These are phyloP conservation scores for Mycena belliarum DNA, from an alignment of 768 basidiomycete genomes.

Conservation along the genomic window DNA sequence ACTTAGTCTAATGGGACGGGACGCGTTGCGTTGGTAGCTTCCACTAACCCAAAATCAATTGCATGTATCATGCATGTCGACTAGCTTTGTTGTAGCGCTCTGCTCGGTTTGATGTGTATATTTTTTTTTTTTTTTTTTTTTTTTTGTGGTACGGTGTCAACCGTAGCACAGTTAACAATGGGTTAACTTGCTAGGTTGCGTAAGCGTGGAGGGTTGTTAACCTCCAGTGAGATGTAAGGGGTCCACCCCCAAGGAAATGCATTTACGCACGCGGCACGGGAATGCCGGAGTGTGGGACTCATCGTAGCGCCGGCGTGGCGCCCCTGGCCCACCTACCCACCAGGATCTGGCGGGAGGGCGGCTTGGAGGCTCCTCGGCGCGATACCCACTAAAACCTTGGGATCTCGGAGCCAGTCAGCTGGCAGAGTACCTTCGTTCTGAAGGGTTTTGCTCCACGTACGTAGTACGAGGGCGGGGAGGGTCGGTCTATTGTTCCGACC, in stretches of 20 bases:
- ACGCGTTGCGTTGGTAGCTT: no score
- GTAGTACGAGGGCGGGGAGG: not conserved
- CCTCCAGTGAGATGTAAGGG: not conserved
- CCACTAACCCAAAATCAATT: no score
- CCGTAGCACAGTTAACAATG: not conserved
- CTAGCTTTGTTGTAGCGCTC: no score
- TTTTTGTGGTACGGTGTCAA: not conserved
- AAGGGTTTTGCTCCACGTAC: not conserved
- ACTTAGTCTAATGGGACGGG: no score
- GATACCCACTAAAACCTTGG: not conserved
- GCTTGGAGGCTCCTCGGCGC: no score
- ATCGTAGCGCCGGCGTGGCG: no score
- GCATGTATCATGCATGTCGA: no score
- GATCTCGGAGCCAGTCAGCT: not conserved
- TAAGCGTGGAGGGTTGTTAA: not conserved
- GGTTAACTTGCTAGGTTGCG: not conserved
- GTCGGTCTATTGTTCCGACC: not conserved
- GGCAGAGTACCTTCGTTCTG: not conserved
- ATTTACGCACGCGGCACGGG: not conserved
- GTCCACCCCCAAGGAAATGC: not conserved
- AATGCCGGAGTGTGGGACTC: not conserved
- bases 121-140: not conserved
- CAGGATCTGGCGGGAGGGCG: no score
- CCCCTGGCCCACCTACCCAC: no score
- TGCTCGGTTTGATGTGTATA: no score